Base-by-base conservation (phyloP, 495 filamentous ascomycete genomes). In the Penicillium paxilli region DNA sequence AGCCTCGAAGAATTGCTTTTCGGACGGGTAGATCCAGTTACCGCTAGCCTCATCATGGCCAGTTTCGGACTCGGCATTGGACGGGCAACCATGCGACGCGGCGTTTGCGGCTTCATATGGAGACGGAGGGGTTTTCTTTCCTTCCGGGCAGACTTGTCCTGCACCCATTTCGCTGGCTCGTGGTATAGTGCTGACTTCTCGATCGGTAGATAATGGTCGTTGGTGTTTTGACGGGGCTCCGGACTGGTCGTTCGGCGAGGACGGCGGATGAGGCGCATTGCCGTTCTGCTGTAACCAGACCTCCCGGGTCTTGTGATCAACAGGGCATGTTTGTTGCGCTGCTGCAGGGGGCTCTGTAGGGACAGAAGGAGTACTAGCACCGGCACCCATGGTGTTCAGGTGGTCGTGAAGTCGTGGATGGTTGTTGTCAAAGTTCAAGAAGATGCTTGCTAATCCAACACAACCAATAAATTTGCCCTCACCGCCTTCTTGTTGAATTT, bases 1-100 rank as follows among this genome's bases (percentile, higher is more conserved):
- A 10, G 94, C 92, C 20, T 92, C 86, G 76, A 96, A 97, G 75
- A 98, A 98, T 80, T 94, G 92, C 52, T 87, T 82, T 65, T 98
- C 95, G 0, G 90, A 95, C 0, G 94, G 94, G 73, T 98, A 98
- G 44, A 98, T 86, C 94, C 95, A 98, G 67, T 96, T 93, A 14
- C 92, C 91, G 2, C 78, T 78, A 16, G 73, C 67, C 28, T 73
- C 62, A 55, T 90, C 87, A 44, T 73, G 72, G 23, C 86, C 83
- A 46, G 88, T 89, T 55, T 92, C 90, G 16, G 76, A 61, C 70
- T 92, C 88, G 45, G 82, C 79, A 71, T 92, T 91, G 11, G 81
- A 82, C 2, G 83, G 86, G 21, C 69, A 71, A 6, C 79, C 74
- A 57, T 67, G 78, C 60, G 70, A 80, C 47, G 61, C 66, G 35